Percentiles rank a stretch among this genome's conserved stretches.
phyloP scores from a whole-genome alignment of 2,329 filamentous ascomycete species.

The Nannizziopsis barbatae region DNA sequence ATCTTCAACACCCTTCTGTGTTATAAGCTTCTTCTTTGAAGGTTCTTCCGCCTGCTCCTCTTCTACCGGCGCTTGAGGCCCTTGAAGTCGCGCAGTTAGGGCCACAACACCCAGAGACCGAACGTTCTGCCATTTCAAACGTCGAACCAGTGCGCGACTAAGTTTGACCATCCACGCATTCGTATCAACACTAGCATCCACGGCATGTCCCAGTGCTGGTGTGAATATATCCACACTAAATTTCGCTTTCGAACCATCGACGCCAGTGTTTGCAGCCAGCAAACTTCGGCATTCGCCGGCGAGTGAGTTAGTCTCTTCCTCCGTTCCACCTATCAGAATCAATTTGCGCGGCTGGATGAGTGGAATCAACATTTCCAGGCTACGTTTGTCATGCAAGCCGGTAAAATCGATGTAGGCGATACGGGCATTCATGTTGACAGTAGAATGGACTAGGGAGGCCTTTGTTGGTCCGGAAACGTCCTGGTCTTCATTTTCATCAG shows the following conservation, averaged over 20 bases:
- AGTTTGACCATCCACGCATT: constrained; percentile 95
- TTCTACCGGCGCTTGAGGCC: constrained; percentile 30
- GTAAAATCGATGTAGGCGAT: constrained; percentile 86
- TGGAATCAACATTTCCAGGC: constrained; percentile 86
- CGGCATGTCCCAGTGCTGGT: constrained; percentile 57
- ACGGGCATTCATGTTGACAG: constrained; percentile 57
- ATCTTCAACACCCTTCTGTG: constrained; percentile 38
- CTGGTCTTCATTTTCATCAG: constrained; percentile 42
- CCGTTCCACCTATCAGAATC: constrained; percentile 74
- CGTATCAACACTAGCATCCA: constrained; percentile 92
- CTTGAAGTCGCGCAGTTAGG: constrained; percentile 63
- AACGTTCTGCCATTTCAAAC: constrained; percentile 89
- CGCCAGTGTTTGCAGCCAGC: constrained; percentile 36
- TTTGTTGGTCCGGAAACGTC: constrained; percentile 58
- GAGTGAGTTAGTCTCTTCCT: constrained; percentile 64
- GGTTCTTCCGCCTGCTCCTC: constrained; percentile 23
- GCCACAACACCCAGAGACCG: constrained; percentile 82
- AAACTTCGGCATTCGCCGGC: constrained; percentile 70
- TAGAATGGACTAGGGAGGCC: constrained; percentile 53
- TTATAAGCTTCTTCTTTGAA: constrained; percentile 43
- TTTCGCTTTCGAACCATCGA: constrained; percentile 10
- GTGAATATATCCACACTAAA: constrained; percentile 62
- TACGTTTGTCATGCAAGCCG: constrained; percentile 85
- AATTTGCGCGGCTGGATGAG: constrained; percentile 89
- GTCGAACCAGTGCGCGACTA: constrained; percentile 70